Conservation (phyloP, 768 basidiomycete species). For the Pulveroboletus frians region DNA sequence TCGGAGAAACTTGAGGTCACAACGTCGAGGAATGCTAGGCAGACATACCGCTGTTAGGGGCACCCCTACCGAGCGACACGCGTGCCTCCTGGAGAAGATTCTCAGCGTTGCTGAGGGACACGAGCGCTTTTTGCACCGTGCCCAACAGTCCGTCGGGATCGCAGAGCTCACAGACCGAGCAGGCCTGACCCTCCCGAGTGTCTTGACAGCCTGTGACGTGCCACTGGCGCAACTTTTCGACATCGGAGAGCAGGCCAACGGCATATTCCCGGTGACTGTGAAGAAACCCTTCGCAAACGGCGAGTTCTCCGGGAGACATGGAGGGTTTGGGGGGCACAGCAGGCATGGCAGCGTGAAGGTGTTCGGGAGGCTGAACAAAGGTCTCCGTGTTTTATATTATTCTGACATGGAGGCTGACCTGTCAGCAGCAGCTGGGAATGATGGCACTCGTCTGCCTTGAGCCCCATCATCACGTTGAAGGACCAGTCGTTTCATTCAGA, state of each 20-base stretch:
- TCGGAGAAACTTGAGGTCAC: neutral
- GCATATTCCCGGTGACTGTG: slow-evolving; percentile 6
- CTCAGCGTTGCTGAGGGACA: slow-evolving; percentile 1
- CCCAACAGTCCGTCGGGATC: slow-evolving; percentile 7
- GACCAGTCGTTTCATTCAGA: neutral
- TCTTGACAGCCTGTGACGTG: slow-evolving; percentile 3
- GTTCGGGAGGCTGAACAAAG: neutral
- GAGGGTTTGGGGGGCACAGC: neutral
- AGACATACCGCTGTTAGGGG: neutral
- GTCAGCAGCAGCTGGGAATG: too few species aligned
- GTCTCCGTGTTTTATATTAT: neutral
- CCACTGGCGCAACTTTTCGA: slow-evolving; percentile 1
- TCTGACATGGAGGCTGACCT: slow-evolving; percentile 9
- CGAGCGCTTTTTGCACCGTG: slow-evolving; percentile 1
- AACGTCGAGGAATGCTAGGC: neutral
- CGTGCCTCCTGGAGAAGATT: slow-evolving; percentile 6
- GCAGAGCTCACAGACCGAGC: slow-evolving; percentile 12
- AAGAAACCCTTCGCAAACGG: slow-evolving; percentile 13
- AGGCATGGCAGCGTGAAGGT: neutral
- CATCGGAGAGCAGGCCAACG: slow-evolving; percentile 6
- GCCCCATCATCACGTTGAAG: neutral
- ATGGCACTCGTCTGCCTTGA: neutral
- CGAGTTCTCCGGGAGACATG: slow-evolving; percentile 15
- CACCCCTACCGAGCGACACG: slow-evolving; percentile 1
- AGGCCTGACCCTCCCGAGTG: neutral